Evolutionary conservation across 2,329 filamentous ascomycete genomes (phyloP), one percentile per base, ranked within the genome.

Genomic region (Sporothrix schenckii): DNA sequence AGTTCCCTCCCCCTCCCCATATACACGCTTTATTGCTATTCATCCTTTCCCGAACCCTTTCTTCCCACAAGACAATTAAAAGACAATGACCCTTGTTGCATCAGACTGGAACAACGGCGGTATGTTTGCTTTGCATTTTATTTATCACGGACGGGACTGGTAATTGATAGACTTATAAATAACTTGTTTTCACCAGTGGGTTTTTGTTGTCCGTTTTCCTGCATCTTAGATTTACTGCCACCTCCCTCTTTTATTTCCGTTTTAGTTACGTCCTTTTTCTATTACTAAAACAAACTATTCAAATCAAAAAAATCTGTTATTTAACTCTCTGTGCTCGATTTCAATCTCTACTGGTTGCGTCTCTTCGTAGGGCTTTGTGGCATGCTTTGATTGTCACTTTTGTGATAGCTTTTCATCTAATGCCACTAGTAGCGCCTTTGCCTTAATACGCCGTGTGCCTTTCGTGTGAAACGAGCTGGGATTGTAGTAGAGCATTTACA

Each of bases 21-120:
- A 30, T 30, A 27, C 50, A 24, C 21, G 19, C 52, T 41, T 34
- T 34, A 9, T 9, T 61, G 19, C 24, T 24, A 30, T 47, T 34
- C 30, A 65, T 39, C 9, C 24, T 66, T 53, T 41, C 30, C 19
- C 49, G 14, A 24, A 9, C 19, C 49, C 39, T 16, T 24, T 39
- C n/a, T 47, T 47, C 34, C 9, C 53, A 47, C 65, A 68, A 68
- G 54, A 67, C 47, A 70, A 76, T 75, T 77, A 76, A 66, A 30
- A 27, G 77, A 76, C 75, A 74, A 77, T 77, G 77, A 76, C 77
- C 76, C 72, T 69, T 69, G 66, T 78, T 79, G 77, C 77, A 78
- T 78, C 77, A 79, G 79, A 79, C 74, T 77, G 78, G 77, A 74
- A 76, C 75, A 75, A 76, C 71, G 78, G 77, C 72, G 77, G 77